These are phyloP conservation scores for Cocos nucifera DNA, from an alignment of 176 grass and related monocot species.

Conservation along the genomic window DNA sequence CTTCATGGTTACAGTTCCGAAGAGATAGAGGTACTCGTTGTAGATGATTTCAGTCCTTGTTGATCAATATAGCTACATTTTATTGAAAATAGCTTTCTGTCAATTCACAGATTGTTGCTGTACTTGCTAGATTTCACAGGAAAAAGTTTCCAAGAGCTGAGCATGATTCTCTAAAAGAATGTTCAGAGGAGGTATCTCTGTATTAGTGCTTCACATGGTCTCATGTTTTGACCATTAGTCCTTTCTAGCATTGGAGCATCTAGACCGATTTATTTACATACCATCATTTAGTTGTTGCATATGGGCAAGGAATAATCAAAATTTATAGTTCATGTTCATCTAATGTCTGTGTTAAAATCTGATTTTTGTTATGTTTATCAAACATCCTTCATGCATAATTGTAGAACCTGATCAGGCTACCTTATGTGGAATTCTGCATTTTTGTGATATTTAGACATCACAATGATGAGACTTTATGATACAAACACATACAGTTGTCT, in stretches of 20 bases:
- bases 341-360: too few species aligned
- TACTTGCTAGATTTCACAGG: conserved; percentile 9
- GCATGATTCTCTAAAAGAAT: background rate
- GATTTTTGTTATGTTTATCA: too few species aligned
- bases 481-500: too few species aligned
- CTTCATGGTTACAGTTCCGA: conserved; percentile 13
- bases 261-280: background rate
- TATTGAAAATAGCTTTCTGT: background rate
- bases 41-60: background rate
- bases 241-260: background rate
- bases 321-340: too few species aligned
- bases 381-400: too few species aligned
- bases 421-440: too few species aligned
- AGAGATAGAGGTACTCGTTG: conserved; percentile 1
- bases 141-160: conserved; percentile 2
- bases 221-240: too few species aligned
- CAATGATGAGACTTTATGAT: too few species aligned
- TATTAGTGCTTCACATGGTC: background rate
- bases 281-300: too few species aligned
- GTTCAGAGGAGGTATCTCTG: background rate
- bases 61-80: background rate
- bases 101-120: background rate
- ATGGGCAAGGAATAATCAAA: too few species aligned
- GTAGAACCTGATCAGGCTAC: too few species aligned
- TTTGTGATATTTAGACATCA: too few species aligned